Percentiles rank a stretch among this genome's conserved stretches.
These are phyloP conservation scores for Lepidopterella palustris DNA, from an alignment of 495 filamentous ascomycete species.

Conservation along the genomic window DNA sequence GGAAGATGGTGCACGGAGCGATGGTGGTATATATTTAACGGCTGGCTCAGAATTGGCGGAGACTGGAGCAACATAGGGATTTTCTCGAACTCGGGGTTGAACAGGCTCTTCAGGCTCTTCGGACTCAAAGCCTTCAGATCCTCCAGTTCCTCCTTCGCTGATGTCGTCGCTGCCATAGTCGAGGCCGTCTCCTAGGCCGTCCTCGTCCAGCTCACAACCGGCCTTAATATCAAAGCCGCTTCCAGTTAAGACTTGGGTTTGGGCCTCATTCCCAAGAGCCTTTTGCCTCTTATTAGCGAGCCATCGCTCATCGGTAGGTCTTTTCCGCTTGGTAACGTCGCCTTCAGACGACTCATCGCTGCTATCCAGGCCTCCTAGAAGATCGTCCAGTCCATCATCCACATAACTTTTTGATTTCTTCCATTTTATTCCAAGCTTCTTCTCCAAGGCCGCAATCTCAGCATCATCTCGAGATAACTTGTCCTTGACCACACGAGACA, in stretches of 20 bases:
- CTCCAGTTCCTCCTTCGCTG: constrained; percentile 37
- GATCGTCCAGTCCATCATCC: constrained; percentile 79
- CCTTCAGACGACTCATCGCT: constrained; percentile 39
- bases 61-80: constrained; percentile 57
- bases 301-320: constrained; percentile 48
- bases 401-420: constrained; percentile 65
- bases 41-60: constrained; percentile 27
- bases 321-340: constrained; percentile 45
- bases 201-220: constrained; percentile 29
- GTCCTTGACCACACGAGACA: constrained; percentile 56
- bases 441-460: constrained; percentile 83
- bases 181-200: constrained; percentile 26
- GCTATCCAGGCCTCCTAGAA: constrained; percentile 65
- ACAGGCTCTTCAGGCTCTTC: constrained; percentile 5
- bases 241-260: constrained; percentile 37
- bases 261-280: constrained; percentile 47
- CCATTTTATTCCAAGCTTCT: constrained; percentile 76
- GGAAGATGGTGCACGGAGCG: constrained; percentile 56
- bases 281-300: constrained; percentile 62
- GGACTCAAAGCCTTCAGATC: constrained; percentile 25
- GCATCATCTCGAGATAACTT: constrained; percentile 70
- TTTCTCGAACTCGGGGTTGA: constrained; percentile 48
- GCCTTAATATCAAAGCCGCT: constrained; percentile 17
- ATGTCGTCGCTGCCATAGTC: constrained; percentile 36
- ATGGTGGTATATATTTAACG: constrained; percentile 82